These are phyloP conservation scores for Phytophthora lateralis DNA, from an alignment of 352 stramenopile genomes.

Conservation along the genomic window DNA sequence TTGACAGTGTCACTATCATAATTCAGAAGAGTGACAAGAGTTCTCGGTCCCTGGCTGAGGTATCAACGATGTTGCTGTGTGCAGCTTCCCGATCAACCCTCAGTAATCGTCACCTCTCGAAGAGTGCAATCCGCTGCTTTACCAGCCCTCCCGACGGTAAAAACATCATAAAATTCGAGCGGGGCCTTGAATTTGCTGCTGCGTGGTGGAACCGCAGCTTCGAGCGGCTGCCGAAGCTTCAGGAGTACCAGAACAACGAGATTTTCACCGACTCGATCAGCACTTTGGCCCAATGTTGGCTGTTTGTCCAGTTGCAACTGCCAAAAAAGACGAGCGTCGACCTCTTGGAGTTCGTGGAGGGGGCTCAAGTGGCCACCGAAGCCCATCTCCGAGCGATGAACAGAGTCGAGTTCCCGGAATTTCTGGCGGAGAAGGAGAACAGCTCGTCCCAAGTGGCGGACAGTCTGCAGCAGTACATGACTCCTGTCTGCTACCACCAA, in stretches of 20 bases:
- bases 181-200: constrained; percentile 12
- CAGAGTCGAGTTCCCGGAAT: constrained; percentile 40
- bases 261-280: constrained; percentile 32
- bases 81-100: not conserved
- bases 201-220: constrained; percentile 29
- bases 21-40: not conserved
- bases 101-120: not conserved
- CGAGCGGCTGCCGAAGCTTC: constrained; percentile 31
- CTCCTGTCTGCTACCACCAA: constrained; percentile 39
- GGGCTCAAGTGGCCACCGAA: constrained; percentile 40
- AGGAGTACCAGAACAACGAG: constrained; percentile 34
- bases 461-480: constrained; percentile 26
- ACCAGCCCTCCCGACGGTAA: constrained; percentile 10
- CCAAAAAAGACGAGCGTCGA: constrained; percentile 43
- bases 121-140: constrained; percentile 6
- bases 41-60: not conserved
- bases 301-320: constrained; percentile 47
- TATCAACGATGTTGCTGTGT: not conserved
- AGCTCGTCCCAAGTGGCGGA: constrained; percentile 26
- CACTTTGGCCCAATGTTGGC: constrained; percentile 9
- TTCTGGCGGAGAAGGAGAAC: constrained; percentile 35
- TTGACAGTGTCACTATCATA: not conserved
- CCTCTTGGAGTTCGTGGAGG: constrained; percentile 51
- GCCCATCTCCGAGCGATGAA: constrained; percentile 46
- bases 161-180: constrained; percentile 19